Evolutionary conservation across 164 flowering plant genomes (phyloP).

Genomic region (Malania oleifera): DNA sequence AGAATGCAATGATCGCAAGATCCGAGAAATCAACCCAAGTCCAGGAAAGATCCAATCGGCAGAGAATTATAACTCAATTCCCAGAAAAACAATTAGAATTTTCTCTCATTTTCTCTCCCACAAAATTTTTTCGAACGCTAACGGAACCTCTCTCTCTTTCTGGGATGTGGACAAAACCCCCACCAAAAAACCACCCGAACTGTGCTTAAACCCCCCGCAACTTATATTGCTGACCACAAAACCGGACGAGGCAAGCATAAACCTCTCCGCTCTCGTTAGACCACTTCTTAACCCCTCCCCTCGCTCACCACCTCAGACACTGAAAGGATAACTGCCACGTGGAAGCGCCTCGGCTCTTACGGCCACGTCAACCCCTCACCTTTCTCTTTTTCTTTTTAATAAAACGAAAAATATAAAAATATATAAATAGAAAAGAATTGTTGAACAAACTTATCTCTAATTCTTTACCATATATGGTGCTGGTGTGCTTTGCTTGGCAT

Average conservation of each 20-base stretch:
- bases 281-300: slow-evolving; percentile 1
- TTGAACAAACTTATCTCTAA: no score
- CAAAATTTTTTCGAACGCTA: not conserved
- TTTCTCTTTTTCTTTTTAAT: not conserved
- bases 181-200: slow-evolving; percentile 9
- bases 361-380: not conserved
- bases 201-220: slow-evolving; percentile 18
- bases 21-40: not conserved
- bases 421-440: no score
- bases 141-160: slow-evolving; percentile 10
- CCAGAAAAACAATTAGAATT: not conserved
- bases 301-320: no score
- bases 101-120: not conserved
- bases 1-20: not conserved
- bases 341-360: not conserved
- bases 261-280: not conserved
- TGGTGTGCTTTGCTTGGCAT: no score
- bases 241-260: slow-evolving; percentile 23
- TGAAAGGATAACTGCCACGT: slow-evolving; percentile 6
- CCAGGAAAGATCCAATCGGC: not conserved
- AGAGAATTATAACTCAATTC: not conserved
- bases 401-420: no score
- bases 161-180: slow-evolving; percentile 24
- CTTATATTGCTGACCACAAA: slow-evolving; percentile 24
- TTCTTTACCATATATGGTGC: no score